Evolutionary conservation across 1,139 yeast genomes (phyloP), one percentile per base, ranked within the genome.

Genomic region (Suhomyces bokatorum): DNA sequence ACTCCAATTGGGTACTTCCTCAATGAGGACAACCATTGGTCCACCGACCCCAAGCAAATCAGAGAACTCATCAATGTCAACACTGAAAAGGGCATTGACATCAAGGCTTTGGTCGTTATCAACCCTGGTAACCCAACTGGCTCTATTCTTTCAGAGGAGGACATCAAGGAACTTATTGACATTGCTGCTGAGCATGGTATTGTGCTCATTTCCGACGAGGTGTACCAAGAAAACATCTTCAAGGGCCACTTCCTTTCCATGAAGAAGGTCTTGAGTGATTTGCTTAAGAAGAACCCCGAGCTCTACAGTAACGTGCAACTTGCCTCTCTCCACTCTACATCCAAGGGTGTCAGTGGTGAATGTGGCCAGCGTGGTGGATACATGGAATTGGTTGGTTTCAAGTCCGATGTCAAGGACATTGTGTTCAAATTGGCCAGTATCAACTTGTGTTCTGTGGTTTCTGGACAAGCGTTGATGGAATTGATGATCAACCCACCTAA

Each of bases 301-400:
- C 60, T 67, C 44, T 91, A 82, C 63, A 77, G 77, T 46, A 74
- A 81, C 48, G 95, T 93, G 36, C 96, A 90, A 61, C 77, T 95
- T 50, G 98, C 95, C 2, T 91, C 98, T 2, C 73, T 93, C 54
- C 98, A 93, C 65, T 90, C 98, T 13, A 90, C 96, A 32, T 91
- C 98, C 15, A 93, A 93, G 70, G 99, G 99, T 63, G 88, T 90
- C 59, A 80, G 90, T 55, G 99, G 99, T 48, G 99, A 93, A 70
- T 93, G 99, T 75, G 99, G 99, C 47, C 99, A 93, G 71, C 84
- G 99, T 68, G 99, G 98, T 58, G 99, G 99, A 4, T 95, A 91
- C 73, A 87, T 93, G 95, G 99, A 93, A 67, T 70, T 91, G 12
- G 79, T 84, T 13, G 97, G 97, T 1, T 87, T 93, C 66, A 70